These are phyloP conservation scores for Protomyces gravidus DNA, from an alignment of 1,139 yeast species.

Conservation along the genomic window DNA sequence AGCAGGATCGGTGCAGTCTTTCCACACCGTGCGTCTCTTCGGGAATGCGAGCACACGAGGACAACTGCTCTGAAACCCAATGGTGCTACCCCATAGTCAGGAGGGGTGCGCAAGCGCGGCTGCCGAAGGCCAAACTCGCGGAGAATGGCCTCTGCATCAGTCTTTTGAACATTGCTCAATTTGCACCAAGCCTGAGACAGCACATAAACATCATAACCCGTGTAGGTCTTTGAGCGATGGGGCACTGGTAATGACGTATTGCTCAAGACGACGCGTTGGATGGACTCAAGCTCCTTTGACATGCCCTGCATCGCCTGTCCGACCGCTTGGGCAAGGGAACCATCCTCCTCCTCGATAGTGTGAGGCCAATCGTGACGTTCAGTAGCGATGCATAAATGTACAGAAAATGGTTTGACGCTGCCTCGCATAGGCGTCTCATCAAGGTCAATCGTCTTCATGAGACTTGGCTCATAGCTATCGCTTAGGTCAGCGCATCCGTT, in stretches of 20 bases:
- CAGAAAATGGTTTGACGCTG: constrained; percentile 16
- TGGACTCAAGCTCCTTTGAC: neutral
- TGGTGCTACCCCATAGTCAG: neutral
- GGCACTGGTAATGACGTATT: constrained; percentile 4
- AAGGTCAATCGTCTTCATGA: constrained; percentile 12
- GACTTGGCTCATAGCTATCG: neutral
- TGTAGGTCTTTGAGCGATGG: neutral
- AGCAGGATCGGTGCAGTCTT: constrained; percentile 21
- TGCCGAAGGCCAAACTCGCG: neutral
- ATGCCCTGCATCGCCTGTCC: neutral
- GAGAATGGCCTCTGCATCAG: constrained; percentile 2
- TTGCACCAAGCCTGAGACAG: constrained; percentile 2
- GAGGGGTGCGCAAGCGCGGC: neutral
- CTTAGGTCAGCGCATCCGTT: constrained; percentile 2
- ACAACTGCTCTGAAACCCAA: constrained; percentile 12
- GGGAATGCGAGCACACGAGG: constrained; percentile 9
- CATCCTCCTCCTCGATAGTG: constrained; percentile 12
- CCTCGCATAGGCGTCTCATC: constrained; percentile 11
- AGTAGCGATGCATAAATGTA: constrained; percentile 13
- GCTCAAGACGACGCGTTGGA: constrained; percentile 13
- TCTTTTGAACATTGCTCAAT: constrained; percentile 4
- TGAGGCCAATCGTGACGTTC: constrained; percentile 20
- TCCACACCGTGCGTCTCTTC: constrained; percentile 26
- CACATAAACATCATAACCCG: constrained; percentile 6
- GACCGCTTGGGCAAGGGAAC: constrained; percentile 4